phyloP scores from a whole-genome alignment of 805 yeast genomes.

The Saccharomycopsis sp. region DNA sequence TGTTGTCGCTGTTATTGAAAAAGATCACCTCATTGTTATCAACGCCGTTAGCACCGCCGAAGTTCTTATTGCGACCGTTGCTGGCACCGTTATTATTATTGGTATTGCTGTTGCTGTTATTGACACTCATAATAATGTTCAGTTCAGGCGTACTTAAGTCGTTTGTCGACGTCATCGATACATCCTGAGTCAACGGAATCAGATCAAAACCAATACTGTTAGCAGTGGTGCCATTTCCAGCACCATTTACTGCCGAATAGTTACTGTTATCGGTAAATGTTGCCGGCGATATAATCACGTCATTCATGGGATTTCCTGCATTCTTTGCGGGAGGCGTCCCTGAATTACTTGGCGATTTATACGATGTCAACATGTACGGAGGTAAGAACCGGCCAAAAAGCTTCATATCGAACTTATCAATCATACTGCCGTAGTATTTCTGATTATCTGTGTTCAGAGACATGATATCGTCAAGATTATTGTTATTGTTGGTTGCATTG shows the following conservation, averaged over 20 bases:
- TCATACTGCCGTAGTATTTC: conserved; percentile 49
- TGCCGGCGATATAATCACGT: background rate
- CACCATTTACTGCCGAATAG: background rate
- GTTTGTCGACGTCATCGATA: background rate
- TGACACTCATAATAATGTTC: background rate
- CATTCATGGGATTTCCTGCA: background rate
- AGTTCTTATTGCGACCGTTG: background rate
- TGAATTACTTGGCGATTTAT: background rate
- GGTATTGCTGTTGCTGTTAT: background rate
- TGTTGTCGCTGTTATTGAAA: background rate
- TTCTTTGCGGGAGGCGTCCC: background rate
- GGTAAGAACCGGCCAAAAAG: conserved; percentile 79
- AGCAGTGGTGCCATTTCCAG: background rate
- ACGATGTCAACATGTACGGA: conserved; percentile 62
- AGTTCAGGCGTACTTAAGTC: background rate
- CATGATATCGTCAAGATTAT: conserved; percentile 7
- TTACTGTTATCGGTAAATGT: background rate
- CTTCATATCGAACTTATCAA: conserved; percentile 80
- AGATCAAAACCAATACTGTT: background rate
- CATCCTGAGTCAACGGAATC: background rate
- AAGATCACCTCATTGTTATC: background rate
- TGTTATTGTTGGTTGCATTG: conserved; percentile 14
- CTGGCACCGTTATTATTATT: background rate
- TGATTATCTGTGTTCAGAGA: conserved; percentile 10
- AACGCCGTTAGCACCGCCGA: background rate